A percentile compares a stretch with the other conserved stretches of the same genome.
Conservation (phyloP, 768 basidiomycete genomes). For the Candolleomyces eurysporus region DNA sequence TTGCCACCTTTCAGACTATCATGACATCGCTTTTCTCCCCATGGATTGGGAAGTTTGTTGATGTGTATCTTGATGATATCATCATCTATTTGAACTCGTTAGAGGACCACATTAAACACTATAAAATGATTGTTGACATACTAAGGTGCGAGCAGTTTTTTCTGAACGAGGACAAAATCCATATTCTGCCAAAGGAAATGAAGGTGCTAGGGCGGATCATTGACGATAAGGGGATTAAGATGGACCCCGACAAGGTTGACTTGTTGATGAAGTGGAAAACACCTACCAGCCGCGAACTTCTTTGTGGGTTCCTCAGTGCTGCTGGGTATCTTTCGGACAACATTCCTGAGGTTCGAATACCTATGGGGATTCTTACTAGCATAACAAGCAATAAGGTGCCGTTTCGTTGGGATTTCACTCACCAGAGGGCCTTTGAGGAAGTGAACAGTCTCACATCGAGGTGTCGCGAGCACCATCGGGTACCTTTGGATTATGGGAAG, state of each 20-base stretch:
- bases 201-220: conserved; percentile 33
- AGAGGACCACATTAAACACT: conserved; percentile 28
- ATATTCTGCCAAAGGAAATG: conserved; percentile 15
- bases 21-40: conserved; percentile 37
- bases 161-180: conserved; percentile 8
- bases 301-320: conserved; percentile 31
- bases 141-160: conserved; percentile 23
- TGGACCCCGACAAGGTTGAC: conserved; percentile 37
- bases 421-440: conserved; percentile 26
- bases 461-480: conserved; percentile 12
- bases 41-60: conserved; percentile 33
- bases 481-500: conserved; percentile 14
- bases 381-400: conserved; percentile 12
- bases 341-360: conserved; percentile 21
- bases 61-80: conserved; percentile 21
- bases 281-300: conserved; percentile 12
- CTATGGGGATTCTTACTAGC: conserved; percentile 25
- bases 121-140: conserved; percentile 20
- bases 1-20: conserved; percentile 39
- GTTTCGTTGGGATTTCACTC: conserved; percentile 17
- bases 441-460: conserved; percentile 21
- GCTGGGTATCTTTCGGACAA: conserved; percentile 32
- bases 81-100: conserved; percentile 33
- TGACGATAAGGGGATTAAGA: conserved; percentile 26
- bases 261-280: conserved; percentile 16